Evolutionary conservation across 2,329 filamentous ascomycete genomes (phyloP).

Genomic region (Beauveria scarabaeidicola): DNA sequence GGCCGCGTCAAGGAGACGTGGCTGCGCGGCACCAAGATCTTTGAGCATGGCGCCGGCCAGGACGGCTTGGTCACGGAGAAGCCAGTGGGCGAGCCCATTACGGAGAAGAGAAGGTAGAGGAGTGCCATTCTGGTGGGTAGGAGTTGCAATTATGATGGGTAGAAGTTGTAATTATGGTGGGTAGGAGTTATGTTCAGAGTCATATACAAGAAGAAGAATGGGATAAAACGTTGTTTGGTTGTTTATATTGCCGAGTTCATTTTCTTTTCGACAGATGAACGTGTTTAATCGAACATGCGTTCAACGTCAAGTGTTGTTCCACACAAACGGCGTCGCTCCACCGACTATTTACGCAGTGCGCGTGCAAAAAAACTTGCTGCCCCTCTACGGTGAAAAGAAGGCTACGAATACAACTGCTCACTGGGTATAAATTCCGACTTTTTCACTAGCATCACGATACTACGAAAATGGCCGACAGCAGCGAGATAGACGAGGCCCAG

Average conservation of each 20-base stretch:
- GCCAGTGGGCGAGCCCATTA: slow-evolving; percentile 48
- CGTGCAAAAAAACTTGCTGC: not conserved
- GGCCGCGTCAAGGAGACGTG: slow-evolving; percentile 81
- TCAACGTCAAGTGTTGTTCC: too few relatives aligned
- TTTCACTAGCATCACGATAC: not conserved
- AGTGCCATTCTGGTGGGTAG: not conserved
- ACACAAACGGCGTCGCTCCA: not conserved
- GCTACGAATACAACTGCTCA: not conserved
- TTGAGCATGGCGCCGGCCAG: slow-evolving; percentile 49
- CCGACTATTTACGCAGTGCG: not conserved
- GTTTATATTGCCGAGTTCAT: too few relatives aligned
- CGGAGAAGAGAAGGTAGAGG: slow-evolving; percentile 43
- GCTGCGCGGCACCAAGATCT: slow-evolving; percentile 70
- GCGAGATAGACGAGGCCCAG: not conserved
- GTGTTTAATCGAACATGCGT: too few relatives aligned
- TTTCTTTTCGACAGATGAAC: too few relatives aligned
- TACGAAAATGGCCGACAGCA: not conserved
- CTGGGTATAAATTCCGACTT: not conserved
- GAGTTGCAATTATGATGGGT: not conserved
- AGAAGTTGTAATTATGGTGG: too few relatives aligned
- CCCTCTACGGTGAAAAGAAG: not conserved
- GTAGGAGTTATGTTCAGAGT: too few relatives aligned
- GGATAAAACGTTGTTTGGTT: too few relatives aligned
- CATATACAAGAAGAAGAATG: too few relatives aligned
- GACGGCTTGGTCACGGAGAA: slow-evolving; percentile 40